A percentile compares a stretch with the other conserved stretches of the same genome.
Conservation (phyloP, 108 stramenopile genomes). For the Phaeodactylum tricornutum region DNA sequence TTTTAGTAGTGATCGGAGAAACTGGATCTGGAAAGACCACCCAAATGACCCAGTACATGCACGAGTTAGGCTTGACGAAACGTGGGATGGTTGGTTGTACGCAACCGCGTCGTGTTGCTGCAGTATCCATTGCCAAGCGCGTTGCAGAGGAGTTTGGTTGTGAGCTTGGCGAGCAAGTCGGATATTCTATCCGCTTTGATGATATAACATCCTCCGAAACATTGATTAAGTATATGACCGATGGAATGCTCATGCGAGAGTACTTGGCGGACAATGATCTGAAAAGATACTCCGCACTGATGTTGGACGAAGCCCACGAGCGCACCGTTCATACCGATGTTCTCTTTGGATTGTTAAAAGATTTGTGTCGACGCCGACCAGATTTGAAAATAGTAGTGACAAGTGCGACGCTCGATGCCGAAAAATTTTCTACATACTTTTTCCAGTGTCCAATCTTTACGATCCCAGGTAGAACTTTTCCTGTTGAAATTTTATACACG, state of each 20-base stretch:
- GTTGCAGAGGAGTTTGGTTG: conserved; percentile 99
- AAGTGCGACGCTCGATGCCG: conserved; percentile 94
- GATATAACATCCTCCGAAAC: conserved; percentile 90
- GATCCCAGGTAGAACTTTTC: conserved; percentile 95
- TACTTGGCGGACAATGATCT: conserved; percentile 89
- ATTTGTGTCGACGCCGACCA: conserved; percentile 76
- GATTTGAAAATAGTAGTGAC: conserved; percentile 95
- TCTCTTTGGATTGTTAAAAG: conserved; percentile 94
- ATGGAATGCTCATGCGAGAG: conserved; percentile 98
- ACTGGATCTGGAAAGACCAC: conserved; percentile 91
- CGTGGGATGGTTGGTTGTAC: conserved; percentile 96
- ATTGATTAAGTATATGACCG: conserved; percentile 99
- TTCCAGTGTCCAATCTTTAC: conserved; percentile 95
- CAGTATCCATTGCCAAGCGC: conserved; percentile 96
- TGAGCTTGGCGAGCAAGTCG: conserved; percentile 88
- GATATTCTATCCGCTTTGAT: conserved; percentile 98
- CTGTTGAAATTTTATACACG: conserved; percentile 95
- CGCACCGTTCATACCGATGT: conserved; percentile 98
- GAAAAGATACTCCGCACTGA: conserved; percentile 75
- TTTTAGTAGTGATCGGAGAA: conserved; percentile 96
- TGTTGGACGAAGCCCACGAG: conserved; percentile 98
- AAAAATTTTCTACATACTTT: conserved; percentile 96
- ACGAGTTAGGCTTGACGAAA: conserved; percentile 87
- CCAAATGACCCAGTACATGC: conserved; percentile 99
- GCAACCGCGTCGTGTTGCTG: conserved; percentile 97